These are phyloP conservation scores for Coemansia sp. DNA, from an alignment of 192 early-diverging fungal genomes.

Conservation along the genomic window DNA sequence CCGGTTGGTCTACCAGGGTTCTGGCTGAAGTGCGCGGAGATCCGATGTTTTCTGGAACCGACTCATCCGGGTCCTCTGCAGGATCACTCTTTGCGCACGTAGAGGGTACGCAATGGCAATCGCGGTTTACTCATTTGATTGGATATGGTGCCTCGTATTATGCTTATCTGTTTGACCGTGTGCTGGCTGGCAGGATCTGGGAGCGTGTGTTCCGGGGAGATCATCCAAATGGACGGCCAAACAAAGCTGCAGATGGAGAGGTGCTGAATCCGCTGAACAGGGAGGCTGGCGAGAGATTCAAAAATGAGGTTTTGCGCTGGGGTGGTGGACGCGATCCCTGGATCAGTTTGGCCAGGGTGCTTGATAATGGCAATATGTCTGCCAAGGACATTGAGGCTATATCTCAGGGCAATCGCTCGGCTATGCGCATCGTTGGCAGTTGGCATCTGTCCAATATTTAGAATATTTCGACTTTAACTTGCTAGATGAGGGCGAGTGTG, in stretches of 20 bases:
- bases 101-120: constrained; percentile 78
- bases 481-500: too few species aligned
- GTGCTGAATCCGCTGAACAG: constrained; percentile 55
- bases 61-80: constrained; percentile 29
- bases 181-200: constrained; percentile 77
- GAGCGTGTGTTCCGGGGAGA: constrained; percentile 59
- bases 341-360: constrained; percentile 63
- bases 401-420: constrained; percentile 54
- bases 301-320: constrained; percentile 77
- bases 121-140: constrained; percentile 86
- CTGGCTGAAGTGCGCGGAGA: constrained; percentile 60
- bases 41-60: constrained; percentile 28
- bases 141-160: constrained; percentile 94
- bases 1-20: constrained; percentile 44
- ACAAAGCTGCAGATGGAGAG: neutral
- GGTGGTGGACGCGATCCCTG: constrained; percentile 94
- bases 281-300: constrained; percentile 63
- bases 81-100: constrained; percentile 68
- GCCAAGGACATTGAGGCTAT: constrained; percentile 46
- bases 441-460: constrained; percentile 57
- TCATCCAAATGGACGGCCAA: constrained; percentile 4
- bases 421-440: constrained; percentile 72
- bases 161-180: constrained; percentile 86
- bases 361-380: constrained; percentile 50
- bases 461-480: too few species aligned